Evolutionary conservation across 108 stramenopile genomes (phyloP), one percentile per base, ranked within the genome.

Genomic region (Pseudonitzschia pungens): DNA sequence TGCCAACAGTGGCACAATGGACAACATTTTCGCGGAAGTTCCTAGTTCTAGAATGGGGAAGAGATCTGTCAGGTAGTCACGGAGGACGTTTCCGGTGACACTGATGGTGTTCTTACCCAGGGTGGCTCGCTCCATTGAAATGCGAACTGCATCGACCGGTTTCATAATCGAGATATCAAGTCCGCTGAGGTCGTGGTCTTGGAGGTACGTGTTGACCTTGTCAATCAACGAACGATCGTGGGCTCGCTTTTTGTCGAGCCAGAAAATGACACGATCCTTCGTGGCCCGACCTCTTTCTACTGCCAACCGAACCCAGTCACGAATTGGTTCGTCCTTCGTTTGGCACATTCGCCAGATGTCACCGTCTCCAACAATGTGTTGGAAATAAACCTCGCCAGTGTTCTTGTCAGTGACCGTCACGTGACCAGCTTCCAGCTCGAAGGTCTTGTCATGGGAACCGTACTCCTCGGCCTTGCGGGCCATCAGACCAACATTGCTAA

Each of bases 261-360:
- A 97, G 70, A 97, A 97, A 75, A 97, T 91, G 22, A 91, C 77
- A 41, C 90, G 83, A 27, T 70, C 65, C 53, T 91, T 91, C 40
- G 93, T 92, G 41, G 90, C 89, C 28, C 83, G 81, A 43, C 93
- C 96, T 51, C 96, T 80, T 29, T 81, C 63, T 27, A 97, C 94
- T 40, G 96, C 94, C 45, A 97, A 77, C 28, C 80, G 82, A 42
- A 97, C 96, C 96, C 96, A 97, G 78, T 97, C 96, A 40, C 83
- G 78, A 72, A 97, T 94, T 60, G 96, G 88, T 24, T 84, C 88
- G 71, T 97, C 96, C 81, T 95, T 95, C 36, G 94, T 93, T 79
- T 95, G 94, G 71, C 94, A 94, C 96, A 95, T 95, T 41, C 96
- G 81, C 93, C 94, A 97, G 74, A 97, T 84, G 65, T 97, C 96